Evolutionary conservation across 2,329 filamentous ascomycete species (phyloP).

Genomic region (Corniculantispora saksenae): DNA sequence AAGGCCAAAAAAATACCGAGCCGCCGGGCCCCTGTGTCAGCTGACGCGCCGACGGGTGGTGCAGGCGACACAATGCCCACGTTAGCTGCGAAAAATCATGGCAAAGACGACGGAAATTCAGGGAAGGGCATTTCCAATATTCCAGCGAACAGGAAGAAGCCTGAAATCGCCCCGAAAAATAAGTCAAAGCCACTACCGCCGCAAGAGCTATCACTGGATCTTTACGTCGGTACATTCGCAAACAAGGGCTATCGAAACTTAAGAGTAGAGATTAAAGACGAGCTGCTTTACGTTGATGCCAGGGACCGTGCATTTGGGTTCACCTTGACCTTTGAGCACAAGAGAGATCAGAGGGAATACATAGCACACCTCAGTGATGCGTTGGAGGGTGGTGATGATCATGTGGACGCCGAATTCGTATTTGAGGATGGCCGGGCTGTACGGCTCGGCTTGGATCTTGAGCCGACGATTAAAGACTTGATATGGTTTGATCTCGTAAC

Average conservation of each 20-base stretch:
- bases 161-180: neutral
- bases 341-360: neutral
- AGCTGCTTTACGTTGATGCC: conserved; percentile 26
- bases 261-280: conserved; percentile 18
- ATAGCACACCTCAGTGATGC: neutral
- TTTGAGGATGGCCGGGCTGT: neutral
- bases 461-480: conserved; percentile 4
- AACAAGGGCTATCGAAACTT: neutral
- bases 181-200: neutral
- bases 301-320: conserved; percentile 22
- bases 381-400: neutral
- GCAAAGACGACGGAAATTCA: neutral
- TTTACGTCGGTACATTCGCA: neutral
- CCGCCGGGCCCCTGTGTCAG: neutral
- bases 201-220: neutral
- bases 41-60: neutral
- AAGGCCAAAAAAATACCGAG: neutral
- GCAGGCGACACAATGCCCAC: neutral
- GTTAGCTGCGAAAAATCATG: neutral
- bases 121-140: neutral
- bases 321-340: neutral
- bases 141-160: neutral
- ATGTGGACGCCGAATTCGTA: neutral
- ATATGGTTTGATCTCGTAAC: conserved; percentile 25
- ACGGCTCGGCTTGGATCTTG: neutral